Evolutionary conservation across 202 grass and related monocot genomes (phyloP).

Genomic region (Schoenoplectus triqueter): DNA sequence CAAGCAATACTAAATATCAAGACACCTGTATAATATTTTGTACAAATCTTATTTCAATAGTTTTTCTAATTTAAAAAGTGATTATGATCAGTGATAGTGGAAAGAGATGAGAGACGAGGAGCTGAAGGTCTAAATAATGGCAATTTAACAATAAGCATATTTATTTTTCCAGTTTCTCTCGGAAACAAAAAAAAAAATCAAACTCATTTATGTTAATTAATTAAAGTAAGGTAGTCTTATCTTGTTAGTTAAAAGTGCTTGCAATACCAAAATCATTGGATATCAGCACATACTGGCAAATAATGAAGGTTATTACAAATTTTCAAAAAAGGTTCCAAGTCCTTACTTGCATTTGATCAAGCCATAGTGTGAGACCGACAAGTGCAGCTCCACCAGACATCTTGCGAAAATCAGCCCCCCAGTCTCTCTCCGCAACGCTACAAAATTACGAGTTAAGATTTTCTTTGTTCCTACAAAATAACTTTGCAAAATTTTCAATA

Average conservation of each 20-base stretch:
- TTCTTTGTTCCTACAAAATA: background rate
- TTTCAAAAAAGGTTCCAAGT: constrained; percentile 22
- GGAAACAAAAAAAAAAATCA: background rate
- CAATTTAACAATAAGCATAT: background rate
- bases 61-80: background rate
- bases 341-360: constrained; percentile 95
- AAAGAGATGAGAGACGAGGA: background rate
- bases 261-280: background rate
- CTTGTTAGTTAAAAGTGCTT: background rate
- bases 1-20: background rate
- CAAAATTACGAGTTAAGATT: constrained; percentile 24
- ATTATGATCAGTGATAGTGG: background rate
- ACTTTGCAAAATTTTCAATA: background rate
- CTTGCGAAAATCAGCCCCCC: constrained; percentile 84
- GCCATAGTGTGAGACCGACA: constrained; percentile 82
- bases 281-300: background rate
- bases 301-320: background rate
- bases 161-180: background rate
- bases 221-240: background rate
- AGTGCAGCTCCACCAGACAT: constrained; percentile 91
- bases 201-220: constrained; percentile 8
- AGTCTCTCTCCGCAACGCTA: constrained; percentile 80
- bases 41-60: background rate
- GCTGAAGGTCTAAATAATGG: background rate
- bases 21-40: background rate